Evolutionary conservation across 208 protist genomes (phyloP), one percentile per base, ranked within the genome.

Genomic region (Balamuthia mandrillaris): DNA sequence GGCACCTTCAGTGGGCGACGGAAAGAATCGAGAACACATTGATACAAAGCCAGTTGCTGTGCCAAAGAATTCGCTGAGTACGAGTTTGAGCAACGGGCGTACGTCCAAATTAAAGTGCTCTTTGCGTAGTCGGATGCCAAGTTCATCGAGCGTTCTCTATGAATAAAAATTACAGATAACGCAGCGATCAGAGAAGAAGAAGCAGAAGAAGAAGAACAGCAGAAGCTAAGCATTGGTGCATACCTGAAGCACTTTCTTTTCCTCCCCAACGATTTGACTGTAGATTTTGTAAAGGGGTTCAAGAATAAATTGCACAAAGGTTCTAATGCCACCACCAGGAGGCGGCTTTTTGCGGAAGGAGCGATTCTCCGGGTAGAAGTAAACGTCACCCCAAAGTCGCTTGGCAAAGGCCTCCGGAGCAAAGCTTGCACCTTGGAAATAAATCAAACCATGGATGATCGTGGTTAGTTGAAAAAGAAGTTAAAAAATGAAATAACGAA

Each of bases 271-370:
- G 0, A 92, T 84, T 21, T 68, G 84, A 6, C 77, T 61, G 44
- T 92, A 93, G 54, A 99, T 95, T 87, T 99, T 99, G 91, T 99
- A 99, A 14, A 99, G 84, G 0, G 98, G 98, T 84, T 99, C 96
- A 2, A 99, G 89, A 52, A 99, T 92, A 77, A 99, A 99, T 35
- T 96, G 87, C 18, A 99, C 96, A 92, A 99, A 99, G n/a, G 97
- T 95, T 47, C 96, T 79, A 12, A 3, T 24, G 14, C 29, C 29
- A 16, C 75, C 78, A 35, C 54, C 24, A 16, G 6, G 24, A 16
- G 45, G 41, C 4, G 60, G 60, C 33, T 89, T 90, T n/a, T 78
- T 58, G 37, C 21, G 9, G 84, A 96, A 96, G 24, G n/a, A 68
- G 24, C 91, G 78, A 12, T 56, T 86, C 5, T 74, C 51, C 1